Percentiles rank a stretch among this genome's conserved stretches.
Conservation (phyloP, 306 rosid species). For the Gillenia trifoliata region DNA sequence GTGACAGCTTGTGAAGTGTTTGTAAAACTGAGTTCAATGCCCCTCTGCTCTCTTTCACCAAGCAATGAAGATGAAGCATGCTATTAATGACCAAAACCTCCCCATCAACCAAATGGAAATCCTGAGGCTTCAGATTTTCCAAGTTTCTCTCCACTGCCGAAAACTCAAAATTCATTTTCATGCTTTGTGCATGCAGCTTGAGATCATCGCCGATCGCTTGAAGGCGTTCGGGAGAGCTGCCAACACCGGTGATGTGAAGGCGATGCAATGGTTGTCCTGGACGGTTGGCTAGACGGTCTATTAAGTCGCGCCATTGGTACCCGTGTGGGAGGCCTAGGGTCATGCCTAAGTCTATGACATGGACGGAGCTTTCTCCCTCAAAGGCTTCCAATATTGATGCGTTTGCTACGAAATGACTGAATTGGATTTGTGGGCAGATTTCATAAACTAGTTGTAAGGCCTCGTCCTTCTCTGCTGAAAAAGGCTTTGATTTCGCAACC, state of each 20-base stretch:
- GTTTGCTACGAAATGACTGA: slow-evolving; percentile 12
- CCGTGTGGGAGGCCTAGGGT: slow-evolving; percentile 15
- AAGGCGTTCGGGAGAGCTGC: slow-evolving; percentile 1
- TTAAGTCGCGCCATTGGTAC: slow-evolving; percentile 11
- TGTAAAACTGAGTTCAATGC: slow-evolving; percentile 15
- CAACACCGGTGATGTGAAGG: slow-evolving; percentile 9
- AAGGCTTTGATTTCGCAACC: neutral
- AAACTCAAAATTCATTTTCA: neutral
- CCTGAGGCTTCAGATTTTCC: slow-evolving; percentile 3
- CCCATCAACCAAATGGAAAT: slow-evolving; percentile 6
- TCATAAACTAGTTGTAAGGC: slow-evolving; percentile 18
- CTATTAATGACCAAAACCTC: slow-evolving; percentile 12
- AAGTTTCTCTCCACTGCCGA: slow-evolving; percentile 1
- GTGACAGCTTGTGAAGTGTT: slow-evolving; percentile 2
- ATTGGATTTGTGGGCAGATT: slow-evolving; percentile 10
- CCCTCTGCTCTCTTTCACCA: slow-evolving; percentile 19
- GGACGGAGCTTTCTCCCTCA: slow-evolving; percentile 18
- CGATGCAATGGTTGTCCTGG: neutral
- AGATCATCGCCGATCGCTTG: slow-evolving; percentile 3
- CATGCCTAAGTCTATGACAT: slow-evolving; percentile 18
- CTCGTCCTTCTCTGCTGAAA: slow-evolving; percentile 7
- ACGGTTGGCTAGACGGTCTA: slow-evolving; percentile 6
- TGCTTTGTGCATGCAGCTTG: neutral
- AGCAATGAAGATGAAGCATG: slow-evolving; percentile 12
- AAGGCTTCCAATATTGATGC: slow-evolving; percentile 19